Evolutionary conservation across 176 grass and related monocot genomes (phyloP), one percentile per base, ranked within the genome.

Genomic region (Aegilops umbellulata): DNA sequence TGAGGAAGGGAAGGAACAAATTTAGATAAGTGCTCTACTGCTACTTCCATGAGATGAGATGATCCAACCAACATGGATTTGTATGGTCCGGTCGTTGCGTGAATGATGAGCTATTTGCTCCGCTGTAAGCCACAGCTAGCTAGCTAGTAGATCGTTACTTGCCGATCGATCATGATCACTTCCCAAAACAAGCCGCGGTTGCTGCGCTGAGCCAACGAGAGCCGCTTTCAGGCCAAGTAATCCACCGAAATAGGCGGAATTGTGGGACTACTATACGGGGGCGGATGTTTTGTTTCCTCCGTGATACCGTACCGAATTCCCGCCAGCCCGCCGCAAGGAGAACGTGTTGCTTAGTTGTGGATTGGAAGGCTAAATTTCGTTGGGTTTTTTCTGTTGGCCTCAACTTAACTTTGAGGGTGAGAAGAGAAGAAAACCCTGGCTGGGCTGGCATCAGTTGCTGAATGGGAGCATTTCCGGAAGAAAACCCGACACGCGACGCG

Each of bases 71-170:
- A 53, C 5, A 53, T 53, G 49, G 49, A 53, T 53, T 53, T 19
- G 16, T 53, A 53, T 53, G 49, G 49, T 19, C 49, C 49, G 16
- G 49, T 85, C 19, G 23, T 81, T 8, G 78, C 83, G 62, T 90
- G 71, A 60, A 80, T 67, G 60, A 80, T 85, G 76, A 85, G 60
- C 67, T 10, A 8, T 6, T 80, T 62, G 42, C 42, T 44, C 42
- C 42, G 16, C 67, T 83, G 36, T n/a, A 24, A 62, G 69, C 35
- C 69, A 31, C 16, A 53, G 49, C 82, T 1, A 11, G 9, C 69
- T 39, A 49, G 49, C 82, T 26, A 53, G 12, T 26, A 53, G 12
- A 73, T 73, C n/a, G 8, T 20, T 5, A 14, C 53, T 31, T 5
- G 20, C 49, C 49, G 49, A 53, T 53, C 12, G 41, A 64, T 51